Base-by-base conservation (phyloP, 2,329 filamentous ascomycete species). In the Fusarium sambucinum region DNA sequence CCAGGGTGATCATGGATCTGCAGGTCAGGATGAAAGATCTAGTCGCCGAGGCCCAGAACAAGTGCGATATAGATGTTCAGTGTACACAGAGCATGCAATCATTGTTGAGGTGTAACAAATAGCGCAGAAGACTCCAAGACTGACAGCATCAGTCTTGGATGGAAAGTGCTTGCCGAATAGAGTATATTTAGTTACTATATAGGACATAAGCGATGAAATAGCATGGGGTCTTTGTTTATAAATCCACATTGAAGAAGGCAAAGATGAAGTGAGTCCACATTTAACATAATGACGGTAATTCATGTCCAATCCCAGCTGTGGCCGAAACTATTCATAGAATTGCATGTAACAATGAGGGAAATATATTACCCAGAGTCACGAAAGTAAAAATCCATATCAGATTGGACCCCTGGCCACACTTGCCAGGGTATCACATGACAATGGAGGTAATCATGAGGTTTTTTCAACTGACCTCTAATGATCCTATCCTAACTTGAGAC, bases 381-480 rank as follows among this genome's bases (percentile, higher is more conserved):
- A 11, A n/a, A 13, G 27, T 25, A 25, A 14, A 6, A 9, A 19
- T 19, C n/a, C 4, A n/a, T 13, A 12, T 51, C 10, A 51, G 47
- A 29, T 6, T 19, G n/a, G 16, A 9, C 25, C 47, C 45, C 6
- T 30, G 17, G 16, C 13, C 23, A 19, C 8, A n/a, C 8, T n/a
- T 12, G 30, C 5, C 33, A 23, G 13, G 14, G 12, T 19, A 55
- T 66, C 61, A 66, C 40, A 60, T 66, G 55, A 66, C 21, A 23
- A 6, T 30, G 17, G 44, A 33, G 50, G 25, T 23, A 27, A 21
- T 4, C 11, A 5, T 13, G 11, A 45, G 32, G 30, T 30, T 38
- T 44, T 33, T 33, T 23, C 23, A 32, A 27, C 17, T 17, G 5
- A 6, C 16, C 3, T 40, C 17, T 4, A 5, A 32, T 45, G 19